A percentile compares a stretch with the other conserved stretches of the same genome.
Conservation (phyloP, 2,329 filamentous ascomycete genomes). For the Aspergillus fijiensis region DNA sequence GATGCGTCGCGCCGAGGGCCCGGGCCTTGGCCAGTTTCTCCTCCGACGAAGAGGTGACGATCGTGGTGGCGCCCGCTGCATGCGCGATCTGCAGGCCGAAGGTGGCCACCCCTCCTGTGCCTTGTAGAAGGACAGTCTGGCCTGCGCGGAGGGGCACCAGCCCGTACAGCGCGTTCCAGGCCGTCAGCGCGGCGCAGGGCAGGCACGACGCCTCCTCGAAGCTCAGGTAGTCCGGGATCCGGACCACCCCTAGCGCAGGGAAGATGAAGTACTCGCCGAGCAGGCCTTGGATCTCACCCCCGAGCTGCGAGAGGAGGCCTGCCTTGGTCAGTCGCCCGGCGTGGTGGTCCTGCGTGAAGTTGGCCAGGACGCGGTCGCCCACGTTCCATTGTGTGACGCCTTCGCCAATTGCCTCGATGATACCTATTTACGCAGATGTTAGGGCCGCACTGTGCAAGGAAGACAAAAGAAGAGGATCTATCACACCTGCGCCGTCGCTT, state of each 20-base stretch:
- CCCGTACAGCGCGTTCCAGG: slow-evolving; percentile 11
- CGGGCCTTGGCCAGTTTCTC: slow-evolving; percentile 16
- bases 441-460: no score
- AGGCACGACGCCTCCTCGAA: slow-evolving; percentile 13
- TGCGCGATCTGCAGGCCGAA: slow-evolving; percentile 11
- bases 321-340: not conserved
- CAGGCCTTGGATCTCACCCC: slow-evolving; percentile 7
- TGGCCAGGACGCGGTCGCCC: slow-evolving; percentile 5
- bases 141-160: slow-evolving; percentile 2
- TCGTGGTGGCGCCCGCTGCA: slow-evolving; percentile 7
- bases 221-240: slow-evolving; percentile 9
- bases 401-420: slow-evolving; percentile 1
- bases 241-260: not conserved
- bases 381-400: slow-evolving; percentile 1
- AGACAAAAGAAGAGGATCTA: no score
- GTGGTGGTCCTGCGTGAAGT: slow-evolving; percentile 5
- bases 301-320: not conserved
- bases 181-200: slow-evolving; percentile 12
- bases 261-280: slow-evolving; percentile 12
- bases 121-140: slow-evolving; percentile 11
- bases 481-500: slow-evolving; percentile 7
- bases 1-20: slow-evolving; percentile 11
- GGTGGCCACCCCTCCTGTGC: slow-evolving; percentile 11
- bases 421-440: not conserved
- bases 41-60: slow-evolving; percentile 20